These are phyloP conservation scores for Zanthoxylum bungeanum DNA, from an alignment of 345 rosid species.

Conservation along the genomic window DNA sequence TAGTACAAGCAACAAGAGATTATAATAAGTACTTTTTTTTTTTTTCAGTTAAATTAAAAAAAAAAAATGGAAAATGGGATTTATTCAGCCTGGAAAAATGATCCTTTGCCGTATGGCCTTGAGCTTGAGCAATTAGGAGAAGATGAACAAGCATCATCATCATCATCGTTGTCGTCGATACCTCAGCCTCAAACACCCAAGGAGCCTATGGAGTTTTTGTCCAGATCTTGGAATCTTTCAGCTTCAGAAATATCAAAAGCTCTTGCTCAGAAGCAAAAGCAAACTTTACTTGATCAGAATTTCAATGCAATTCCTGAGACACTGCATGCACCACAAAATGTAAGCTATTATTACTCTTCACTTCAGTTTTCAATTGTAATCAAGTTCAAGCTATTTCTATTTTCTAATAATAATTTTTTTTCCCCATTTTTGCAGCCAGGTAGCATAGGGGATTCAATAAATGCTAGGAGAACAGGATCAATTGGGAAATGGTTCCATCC, in stretches of 20 bases:
- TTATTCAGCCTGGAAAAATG: conserved; percentile 38
- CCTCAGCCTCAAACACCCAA: conserved; percentile 80
- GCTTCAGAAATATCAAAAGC: conserved; percentile 92
- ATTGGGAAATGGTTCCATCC: conserved; percentile 84
- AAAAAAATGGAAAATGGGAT: conserved; percentile 54
- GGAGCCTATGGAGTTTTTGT: conserved; percentile 92
- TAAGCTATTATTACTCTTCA: conserved; percentile 19
- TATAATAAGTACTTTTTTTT: too few species aligned
- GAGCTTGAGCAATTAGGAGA: conserved; percentile 66
- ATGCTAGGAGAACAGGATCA: conserved; percentile 53
- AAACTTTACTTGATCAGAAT: conserved; percentile 27
- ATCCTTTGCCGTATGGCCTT: conserved; percentile 34
- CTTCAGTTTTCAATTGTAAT: neutral
- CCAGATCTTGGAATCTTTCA: conserved; percentile 92
- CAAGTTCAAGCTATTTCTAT: neutral
- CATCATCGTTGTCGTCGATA: conserved; percentile 43
- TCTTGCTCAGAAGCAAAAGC: conserved; percentile 69
- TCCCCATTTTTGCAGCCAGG: conserved; percentile 35
- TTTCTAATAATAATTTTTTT: neutral
- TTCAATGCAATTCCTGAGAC: conserved; percentile 35
- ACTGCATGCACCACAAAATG: conserved; percentile 44
- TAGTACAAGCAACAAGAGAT: neutral
- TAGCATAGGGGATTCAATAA: conserved; percentile 46
- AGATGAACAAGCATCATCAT: conserved; percentile 38
- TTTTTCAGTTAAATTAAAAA: neutral